phyloP scores from a whole-genome alignment of 75 land plant genomes.

The Selaginella moellendorffii region DNA sequence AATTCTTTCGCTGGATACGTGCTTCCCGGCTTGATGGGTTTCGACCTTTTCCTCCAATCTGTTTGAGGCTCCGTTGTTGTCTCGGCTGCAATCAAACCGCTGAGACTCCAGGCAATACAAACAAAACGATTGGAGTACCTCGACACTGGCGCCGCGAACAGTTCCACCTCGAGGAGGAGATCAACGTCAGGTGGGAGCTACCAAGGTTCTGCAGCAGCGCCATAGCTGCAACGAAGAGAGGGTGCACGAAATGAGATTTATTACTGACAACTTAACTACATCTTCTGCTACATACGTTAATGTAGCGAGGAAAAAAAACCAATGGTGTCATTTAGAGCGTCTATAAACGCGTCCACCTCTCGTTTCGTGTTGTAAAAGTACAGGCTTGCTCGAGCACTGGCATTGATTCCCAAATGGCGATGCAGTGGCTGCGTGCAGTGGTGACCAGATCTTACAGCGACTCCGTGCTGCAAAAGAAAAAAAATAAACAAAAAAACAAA shows the following conservation, averaged over 20 bases:
- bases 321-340: constrained; percentile 56
- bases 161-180: too few species aligned
- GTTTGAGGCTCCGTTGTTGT: too few species aligned
- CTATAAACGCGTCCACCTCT: constrained; percentile 62
- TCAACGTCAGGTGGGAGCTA: background rate
- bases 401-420: constrained; percentile 38
- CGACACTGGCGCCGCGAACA: too few species aligned
- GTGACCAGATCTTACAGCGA: constrained; percentile 88
- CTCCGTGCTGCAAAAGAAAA: constrained; percentile 72
- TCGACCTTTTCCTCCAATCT: constrained; percentile 76
- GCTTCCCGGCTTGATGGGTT: constrained; percentile 79
- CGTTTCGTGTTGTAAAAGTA: constrained; percentile 85
- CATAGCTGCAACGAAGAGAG: background rate
- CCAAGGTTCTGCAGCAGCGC: background rate
- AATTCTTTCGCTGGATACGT: constrained; percentile 93
- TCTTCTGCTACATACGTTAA: constrained; percentile 11
- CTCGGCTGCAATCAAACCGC: too few species aligned
- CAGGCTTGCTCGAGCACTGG: constrained; percentile 79
- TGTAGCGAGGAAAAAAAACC: constrained; percentile 38
- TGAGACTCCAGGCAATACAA: too few species aligned
- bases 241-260: too few species aligned
- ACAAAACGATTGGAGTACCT: too few species aligned
- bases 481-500: constrained; percentile 5
- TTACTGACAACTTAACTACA: too few species aligned
- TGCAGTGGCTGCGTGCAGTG: constrained; percentile 92